A percentile compares a stretch with the other conserved stretches of the same genome.
Evolutionary conservation across 179 eudicot species (phyloP).

Genomic region (Vitellaria paradoxa): DNA sequence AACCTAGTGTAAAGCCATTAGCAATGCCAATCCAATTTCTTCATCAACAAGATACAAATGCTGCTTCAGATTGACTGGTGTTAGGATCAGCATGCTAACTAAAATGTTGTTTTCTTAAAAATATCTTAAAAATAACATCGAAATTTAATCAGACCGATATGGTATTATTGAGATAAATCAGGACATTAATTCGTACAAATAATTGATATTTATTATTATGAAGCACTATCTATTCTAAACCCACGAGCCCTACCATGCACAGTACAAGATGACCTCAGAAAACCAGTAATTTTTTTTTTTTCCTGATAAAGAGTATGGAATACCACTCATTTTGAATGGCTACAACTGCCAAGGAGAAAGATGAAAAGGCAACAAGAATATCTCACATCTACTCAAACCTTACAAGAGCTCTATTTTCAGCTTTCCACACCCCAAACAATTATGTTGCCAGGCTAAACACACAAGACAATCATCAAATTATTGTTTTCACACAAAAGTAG

Average conservation of each 20-base stretch:
- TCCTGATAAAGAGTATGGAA: not conserved
- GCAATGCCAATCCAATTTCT: not conserved
- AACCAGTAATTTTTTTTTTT: not conserved
- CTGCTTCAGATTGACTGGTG: not conserved
- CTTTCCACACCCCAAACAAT: constrained; percentile 6
- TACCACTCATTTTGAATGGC: not conserved
- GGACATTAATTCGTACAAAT: not conserved
- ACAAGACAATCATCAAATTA: not conserved
- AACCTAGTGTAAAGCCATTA: constrained; percentile 2
- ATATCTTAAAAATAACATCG: too few relatives aligned
- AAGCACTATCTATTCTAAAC: not conserved
- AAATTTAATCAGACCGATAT: not conserved
- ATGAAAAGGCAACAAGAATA: not conserved
- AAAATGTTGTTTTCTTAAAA: too few relatives aligned
- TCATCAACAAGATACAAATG: not conserved
- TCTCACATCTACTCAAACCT: not conserved
- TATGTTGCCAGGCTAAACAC: too few relatives aligned
- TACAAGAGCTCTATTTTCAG: not conserved
- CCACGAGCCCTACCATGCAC: not conserved
- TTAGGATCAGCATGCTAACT: too few relatives aligned
- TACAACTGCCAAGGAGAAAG: not conserved
- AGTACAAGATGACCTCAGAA: not conserved
- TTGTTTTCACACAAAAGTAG: not conserved
- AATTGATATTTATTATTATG: not conserved
- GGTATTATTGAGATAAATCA: not conserved